phyloP scores from a whole-genome alignment of 495 filamentous ascomycete genomes.

The Xylaria grammica region DNA sequence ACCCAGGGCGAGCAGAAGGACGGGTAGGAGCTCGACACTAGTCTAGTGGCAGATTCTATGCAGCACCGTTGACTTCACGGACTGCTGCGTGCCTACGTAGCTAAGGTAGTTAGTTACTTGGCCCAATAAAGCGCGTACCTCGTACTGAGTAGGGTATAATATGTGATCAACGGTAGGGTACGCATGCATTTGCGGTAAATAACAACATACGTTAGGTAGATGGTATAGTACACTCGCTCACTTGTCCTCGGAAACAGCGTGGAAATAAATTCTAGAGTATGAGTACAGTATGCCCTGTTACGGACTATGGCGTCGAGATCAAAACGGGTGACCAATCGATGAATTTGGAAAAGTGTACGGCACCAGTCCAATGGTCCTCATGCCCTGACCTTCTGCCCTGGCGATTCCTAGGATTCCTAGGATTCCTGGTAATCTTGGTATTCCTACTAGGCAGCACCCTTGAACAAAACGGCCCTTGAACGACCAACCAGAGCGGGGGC shows the following conservation, averaged over 20 bases:
- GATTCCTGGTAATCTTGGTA: too few relatives aligned
- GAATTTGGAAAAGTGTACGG: too few relatives aligned
- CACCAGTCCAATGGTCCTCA: too few relatives aligned
- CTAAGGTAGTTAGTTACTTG: background rate
- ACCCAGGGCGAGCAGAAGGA: background rate
- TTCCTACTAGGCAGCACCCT: too few relatives aligned
- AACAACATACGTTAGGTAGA: too few relatives aligned
- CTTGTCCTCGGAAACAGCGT: background rate
- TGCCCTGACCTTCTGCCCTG: constrained; percentile 1
- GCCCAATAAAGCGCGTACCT: background rate
- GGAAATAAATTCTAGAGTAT: background rate
- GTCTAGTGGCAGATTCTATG: background rate
- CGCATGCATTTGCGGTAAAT: background rate
- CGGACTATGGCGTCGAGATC: too few relatives aligned
- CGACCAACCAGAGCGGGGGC: constrained; percentile 9
- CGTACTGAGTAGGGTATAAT: background rate
- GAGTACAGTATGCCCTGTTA: too few relatives aligned
- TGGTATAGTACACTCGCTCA: too few relatives aligned
- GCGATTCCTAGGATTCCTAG: too few relatives aligned
- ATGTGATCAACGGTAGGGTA: background rate
- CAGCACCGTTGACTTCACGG: constrained; percentile 6
- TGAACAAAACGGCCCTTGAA: too few relatives aligned
- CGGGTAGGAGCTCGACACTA: background rate
- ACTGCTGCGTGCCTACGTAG: background rate
- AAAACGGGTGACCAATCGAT: too few relatives aligned